A percentile compares a stretch with the other conserved stretches of the same genome.
These are phyloP conservation scores for Syncephalastrum monosporum DNA, from an alignment of 371 early-diverging fungal genomes.

Conservation along the genomic window DNA sequence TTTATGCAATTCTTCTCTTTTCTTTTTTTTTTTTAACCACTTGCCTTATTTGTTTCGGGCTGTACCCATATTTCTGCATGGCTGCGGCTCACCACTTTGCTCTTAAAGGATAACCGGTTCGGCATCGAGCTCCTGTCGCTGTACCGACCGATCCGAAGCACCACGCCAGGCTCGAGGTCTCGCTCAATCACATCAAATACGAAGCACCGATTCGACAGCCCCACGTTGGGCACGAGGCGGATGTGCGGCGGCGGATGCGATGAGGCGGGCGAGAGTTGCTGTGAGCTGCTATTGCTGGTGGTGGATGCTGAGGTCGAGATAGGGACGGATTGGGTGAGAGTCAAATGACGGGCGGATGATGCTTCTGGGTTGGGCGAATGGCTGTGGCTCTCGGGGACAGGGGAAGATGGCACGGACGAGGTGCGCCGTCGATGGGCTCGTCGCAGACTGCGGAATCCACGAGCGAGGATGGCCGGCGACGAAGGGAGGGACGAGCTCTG, in stretches of 20 bases:
- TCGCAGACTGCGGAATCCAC: conserved; percentile 38
- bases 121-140: conserved; percentile 66
- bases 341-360: background rate
- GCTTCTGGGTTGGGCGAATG: background rate
- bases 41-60: conserved; percentile 70
- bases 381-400: conserved; percentile 3
- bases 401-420: conserved; percentile 17
- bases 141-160: conserved; percentile 77
- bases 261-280: too few relatives aligned
- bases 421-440: conserved; percentile 25
- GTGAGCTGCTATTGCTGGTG: background rate
- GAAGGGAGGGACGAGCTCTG: conserved; percentile 6
- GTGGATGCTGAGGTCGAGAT: conserved; percentile 5
- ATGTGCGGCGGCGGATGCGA: conserved; percentile 30
- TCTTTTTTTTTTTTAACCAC: conserved; percentile 15
- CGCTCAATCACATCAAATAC: conserved; percentile 84
- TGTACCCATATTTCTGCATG: conserved; percentile 91
- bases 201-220: conserved; percentile 64
- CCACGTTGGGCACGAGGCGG: conserved; percentile 76
- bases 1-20: background rate
- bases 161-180: conserved; percentile 63
- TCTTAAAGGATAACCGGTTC: conserved; percentile 83
- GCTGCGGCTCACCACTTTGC: conserved; percentile 90
- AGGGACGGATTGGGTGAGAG: conserved; percentile 1
- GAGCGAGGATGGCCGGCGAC: conserved; percentile 29